Percentiles rank a stretch among this genome's conserved stretches.
These are phyloP conservation scores for Mycena vitilis DNA, from an alignment of 768 basidiomycete species.

Conservation along the genomic window DNA sequence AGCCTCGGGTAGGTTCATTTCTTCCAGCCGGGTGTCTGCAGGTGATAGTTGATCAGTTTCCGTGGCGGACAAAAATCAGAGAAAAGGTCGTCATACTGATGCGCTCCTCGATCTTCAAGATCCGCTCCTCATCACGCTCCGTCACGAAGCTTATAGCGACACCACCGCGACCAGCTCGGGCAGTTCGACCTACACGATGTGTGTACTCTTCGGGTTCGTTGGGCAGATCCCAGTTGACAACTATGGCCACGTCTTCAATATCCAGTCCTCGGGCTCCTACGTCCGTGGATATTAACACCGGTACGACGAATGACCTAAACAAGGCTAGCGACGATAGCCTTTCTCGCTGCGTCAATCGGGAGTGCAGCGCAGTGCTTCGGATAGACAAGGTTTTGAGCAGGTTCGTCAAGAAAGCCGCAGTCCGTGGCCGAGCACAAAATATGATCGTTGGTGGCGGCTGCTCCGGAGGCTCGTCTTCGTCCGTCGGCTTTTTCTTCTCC, in stretches of 20 bases:
- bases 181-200: slow-evolving; percentile 94
- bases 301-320: slow-evolving; percentile 88
- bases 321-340: slow-evolving; percentile 85
- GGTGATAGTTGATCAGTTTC: slow-evolving; percentile 17
- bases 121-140: slow-evolving; percentile 88
- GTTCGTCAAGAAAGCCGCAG: slow-evolving; percentile 88
- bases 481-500: slow-evolving; percentile 48
- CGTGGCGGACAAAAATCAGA: not conserved
- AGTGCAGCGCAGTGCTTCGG: slow-evolving; percentile 91
- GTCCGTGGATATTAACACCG: slow-evolving; percentile 94
- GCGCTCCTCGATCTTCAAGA: slow-evolving; percentile 85
- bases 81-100: slow-evolving; percentile 70
- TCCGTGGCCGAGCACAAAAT: slow-evolving; percentile 87
- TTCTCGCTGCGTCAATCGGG: slow-evolving; percentile 92
- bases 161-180: slow-evolving; percentile 90
- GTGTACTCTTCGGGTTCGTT: slow-evolving; percentile 92
- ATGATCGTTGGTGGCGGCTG: slow-evolving; percentile 97
- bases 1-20: slow-evolving; percentile 81
- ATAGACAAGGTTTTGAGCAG: slow-evolving; percentile 84
- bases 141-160: slow-evolving; percentile 95
- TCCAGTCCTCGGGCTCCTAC: slow-evolving; percentile 96
- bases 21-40: slow-evolving; percentile 78
- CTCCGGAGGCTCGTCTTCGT: slow-evolving; percentile 64
- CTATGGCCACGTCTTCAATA: slow-evolving; percentile 95
- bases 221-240: slow-evolving; percentile 98